A percentile compares a stretch with the other conserved stretches of the same genome.
Conservation (phyloP, 2,329 filamentous ascomycete species). For the Colletotrichum endophyticum region DNA sequence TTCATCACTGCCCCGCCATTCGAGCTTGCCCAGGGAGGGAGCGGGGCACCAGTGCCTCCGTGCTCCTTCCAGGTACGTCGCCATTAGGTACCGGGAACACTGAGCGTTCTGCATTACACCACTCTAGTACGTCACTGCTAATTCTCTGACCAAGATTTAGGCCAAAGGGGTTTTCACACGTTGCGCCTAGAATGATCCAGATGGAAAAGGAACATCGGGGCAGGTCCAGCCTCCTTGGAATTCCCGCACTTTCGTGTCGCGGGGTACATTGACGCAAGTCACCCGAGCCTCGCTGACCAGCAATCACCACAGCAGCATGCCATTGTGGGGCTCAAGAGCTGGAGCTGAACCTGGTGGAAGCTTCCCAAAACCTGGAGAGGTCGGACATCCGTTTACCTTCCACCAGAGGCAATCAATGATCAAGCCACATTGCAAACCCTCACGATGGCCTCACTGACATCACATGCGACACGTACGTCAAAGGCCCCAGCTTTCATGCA, state of each 20-base stretch:
- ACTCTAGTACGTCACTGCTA: conserved; percentile 17
- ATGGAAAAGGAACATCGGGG: background rate
- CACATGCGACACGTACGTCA: background rate
- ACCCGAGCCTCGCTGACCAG: background rate
- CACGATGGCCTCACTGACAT: conserved; percentile 11
- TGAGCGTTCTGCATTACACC: conserved; percentile 19
- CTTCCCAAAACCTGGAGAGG: background rate
- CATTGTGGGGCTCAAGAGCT: background rate
- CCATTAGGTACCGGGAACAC: conserved; percentile 13
- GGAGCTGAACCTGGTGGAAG: background rate
- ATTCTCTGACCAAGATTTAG: conserved; percentile 10
- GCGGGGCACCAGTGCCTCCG: conserved; percentile 15
- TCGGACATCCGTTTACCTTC: background rate
- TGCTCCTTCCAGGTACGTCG: conserved; percentile 12
- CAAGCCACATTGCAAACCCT: background rate
- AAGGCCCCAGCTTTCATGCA: background rate
- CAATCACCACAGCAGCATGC: background rate
- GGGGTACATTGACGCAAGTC: background rate
- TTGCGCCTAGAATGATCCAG: conserved; percentile 18
- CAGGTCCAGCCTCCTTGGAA: background rate
- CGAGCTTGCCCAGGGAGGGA: conserved; percentile 14
- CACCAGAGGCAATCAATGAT: background rate
- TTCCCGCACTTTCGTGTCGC: background rate
- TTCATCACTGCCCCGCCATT: conserved; percentile 22
- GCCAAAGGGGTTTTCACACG: conserved; percentile 13